These are phyloP conservation scores for Sporisorium exsertum DNA, from an alignment of 1,284 basidiomycete species.

Conservation along the genomic window DNA sequence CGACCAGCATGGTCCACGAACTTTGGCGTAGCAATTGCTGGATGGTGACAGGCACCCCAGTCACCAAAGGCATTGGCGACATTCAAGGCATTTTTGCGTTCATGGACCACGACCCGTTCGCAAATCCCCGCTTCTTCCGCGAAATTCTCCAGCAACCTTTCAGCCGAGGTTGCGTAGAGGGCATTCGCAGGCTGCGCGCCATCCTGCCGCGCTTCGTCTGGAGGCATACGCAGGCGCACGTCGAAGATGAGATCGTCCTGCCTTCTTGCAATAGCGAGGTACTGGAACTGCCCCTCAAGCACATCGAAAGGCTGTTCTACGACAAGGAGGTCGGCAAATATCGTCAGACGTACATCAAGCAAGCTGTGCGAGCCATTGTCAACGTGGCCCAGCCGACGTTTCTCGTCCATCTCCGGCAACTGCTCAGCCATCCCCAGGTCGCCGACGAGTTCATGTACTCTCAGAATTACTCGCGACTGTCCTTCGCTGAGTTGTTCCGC, in stretches of 20 bases:
- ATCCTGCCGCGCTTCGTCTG: conserved; percentile 51
- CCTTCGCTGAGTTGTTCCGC: conserved; percentile 49
- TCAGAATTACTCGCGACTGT: conserved; percentile 37
- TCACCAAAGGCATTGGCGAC: conserved; percentile 49
- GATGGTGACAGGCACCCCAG: conserved; percentile 55
- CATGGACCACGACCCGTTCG: conserved; percentile 50
- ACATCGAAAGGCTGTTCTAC: conserved; percentile 52
- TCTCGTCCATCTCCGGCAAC: conserved; percentile 45
- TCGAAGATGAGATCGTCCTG: conserved; percentile 48
- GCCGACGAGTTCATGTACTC: conserved; percentile 46
- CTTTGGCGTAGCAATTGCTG: conserved; percentile 58
- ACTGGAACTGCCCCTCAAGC: conserved; percentile 46
- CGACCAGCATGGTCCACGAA: conserved; percentile 51
- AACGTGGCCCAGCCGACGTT: conserved; percentile 32
- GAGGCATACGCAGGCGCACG: conserved; percentile 52
- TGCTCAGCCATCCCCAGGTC: conserved; percentile 57
- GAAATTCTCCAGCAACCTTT: conserved; percentile 51
- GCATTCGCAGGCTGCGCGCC: conserved; percentile 39
- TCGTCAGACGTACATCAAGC: conserved; percentile 24
- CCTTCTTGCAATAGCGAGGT: conserved; percentile 43
- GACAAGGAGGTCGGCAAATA: conserved; percentile 51
- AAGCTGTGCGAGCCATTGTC: conserved; percentile 23
- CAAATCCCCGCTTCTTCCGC: conserved; percentile 43
- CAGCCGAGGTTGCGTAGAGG: conserved; percentile 42
- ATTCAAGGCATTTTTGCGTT: conserved; percentile 54